Conservation (phyloP, 2,329 filamentous ascomycete species). For the Huntiella bhutanensis region DNA sequence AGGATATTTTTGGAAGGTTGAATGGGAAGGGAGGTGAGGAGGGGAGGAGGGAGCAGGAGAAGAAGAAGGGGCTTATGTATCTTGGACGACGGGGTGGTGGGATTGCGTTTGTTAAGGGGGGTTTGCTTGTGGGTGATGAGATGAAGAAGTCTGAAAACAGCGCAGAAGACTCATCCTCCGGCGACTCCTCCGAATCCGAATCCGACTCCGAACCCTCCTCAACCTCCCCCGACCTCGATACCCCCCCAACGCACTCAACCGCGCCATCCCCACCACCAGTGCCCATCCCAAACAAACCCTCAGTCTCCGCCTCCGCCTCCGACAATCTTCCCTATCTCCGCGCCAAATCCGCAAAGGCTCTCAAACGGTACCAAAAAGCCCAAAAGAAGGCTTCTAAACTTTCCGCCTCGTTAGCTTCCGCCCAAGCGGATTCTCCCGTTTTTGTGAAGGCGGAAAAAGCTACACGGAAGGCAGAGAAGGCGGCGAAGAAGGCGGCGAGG, state of each 20-base stretch:
- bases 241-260: slow-evolving; percentile 6
- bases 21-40: slow-evolving; percentile 75
- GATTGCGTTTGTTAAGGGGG: slow-evolving; percentile 78
- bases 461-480: slow-evolving; percentile 9
- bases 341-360: too few relatives aligned
- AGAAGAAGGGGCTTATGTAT: slow-evolving; percentile 55
- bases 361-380: too few relatives aligned
- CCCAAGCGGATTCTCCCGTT: neutral
- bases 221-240: neutral
- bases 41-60: slow-evolving; percentile 30
- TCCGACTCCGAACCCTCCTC: neutral
- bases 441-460: slow-evolving; percentile 2
- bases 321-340: neutral
- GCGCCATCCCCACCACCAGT: slow-evolving; percentile 4
- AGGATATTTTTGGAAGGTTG: slow-evolving; percentile 66
- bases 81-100: slow-evolving; percentile 49
- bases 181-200: slow-evolving; percentile 1
- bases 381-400: neutral
- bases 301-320: neutral
- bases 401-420: neutral
- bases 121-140: slow-evolving; percentile 30
- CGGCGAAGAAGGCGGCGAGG: slow-evolving; percentile 7
- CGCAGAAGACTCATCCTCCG: neutral
- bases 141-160: slow-evolving; percentile 12
- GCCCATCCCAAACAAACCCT: slow-evolving; percentile 1